Evolutionary conservation across 2,329 filamentous ascomycete species (phyloP).

Genomic region (Lachnellula subtilissima): DNA sequence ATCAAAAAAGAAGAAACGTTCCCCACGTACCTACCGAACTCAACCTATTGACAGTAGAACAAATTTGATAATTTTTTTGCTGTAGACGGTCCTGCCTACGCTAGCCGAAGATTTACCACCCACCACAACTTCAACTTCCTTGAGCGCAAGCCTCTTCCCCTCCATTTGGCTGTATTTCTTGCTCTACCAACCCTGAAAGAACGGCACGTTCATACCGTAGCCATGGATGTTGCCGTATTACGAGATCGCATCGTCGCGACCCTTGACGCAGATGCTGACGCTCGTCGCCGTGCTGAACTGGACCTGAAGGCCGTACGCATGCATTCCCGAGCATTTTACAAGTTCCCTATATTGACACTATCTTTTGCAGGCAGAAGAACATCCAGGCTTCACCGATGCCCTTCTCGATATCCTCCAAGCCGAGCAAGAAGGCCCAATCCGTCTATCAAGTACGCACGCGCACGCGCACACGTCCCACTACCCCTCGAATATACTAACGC

Average conservation of each 20-base stretch:
- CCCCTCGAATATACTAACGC: constrained; percentile 27
- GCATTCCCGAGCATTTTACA: too few relatives aligned
- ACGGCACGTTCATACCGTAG: constrained; percentile 14
- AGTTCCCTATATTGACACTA: constrained; percentile 11
- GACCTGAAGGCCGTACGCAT: constrained; percentile 71
- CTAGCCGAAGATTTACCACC: background rate
- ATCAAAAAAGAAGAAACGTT: too few relatives aligned
- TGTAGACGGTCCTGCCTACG: too few relatives aligned
- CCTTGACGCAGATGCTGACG: constrained; percentile 68
- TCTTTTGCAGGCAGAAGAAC: constrained; percentile 70
- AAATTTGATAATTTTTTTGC: too few relatives aligned
- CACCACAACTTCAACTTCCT: too few relatives aligned
- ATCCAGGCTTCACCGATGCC: constrained; percentile 84
- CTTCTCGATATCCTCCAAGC: constrained; percentile 85
- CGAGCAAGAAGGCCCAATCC: constrained; percentile 79
- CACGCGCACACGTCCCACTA: constrained; percentile 16
- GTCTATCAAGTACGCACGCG: constrained; percentile 73
- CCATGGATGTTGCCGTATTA: constrained; percentile 70
- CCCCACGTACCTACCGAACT: too few relatives aligned
- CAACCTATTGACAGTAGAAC: too few relatives aligned
- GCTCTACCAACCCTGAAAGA: constrained; percentile 7
- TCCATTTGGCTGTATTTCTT: constrained; percentile 5
- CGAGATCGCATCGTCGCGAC: constrained; percentile 73
- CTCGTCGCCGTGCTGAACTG: constrained; percentile 70
- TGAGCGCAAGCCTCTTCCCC: too few relatives aligned